These are phyloP conservation scores for Sphaerulina musiva DNA, from an alignment of 2,329 filamentous ascomycete species.

Conservation along the genomic window DNA sequence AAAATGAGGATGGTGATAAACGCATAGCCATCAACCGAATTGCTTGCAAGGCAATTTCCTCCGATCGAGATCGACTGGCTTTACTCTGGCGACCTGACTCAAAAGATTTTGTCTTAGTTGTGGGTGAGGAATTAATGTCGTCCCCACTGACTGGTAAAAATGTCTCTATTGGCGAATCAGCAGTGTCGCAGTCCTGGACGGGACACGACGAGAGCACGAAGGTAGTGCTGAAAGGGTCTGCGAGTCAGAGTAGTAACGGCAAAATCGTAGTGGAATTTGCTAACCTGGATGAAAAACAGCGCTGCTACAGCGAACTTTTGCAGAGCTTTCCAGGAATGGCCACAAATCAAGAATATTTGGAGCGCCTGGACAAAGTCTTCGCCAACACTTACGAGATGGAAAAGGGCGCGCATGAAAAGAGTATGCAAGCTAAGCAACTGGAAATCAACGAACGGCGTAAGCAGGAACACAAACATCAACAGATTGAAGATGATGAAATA, in stretches of 20 bases:
- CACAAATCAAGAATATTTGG: background rate
- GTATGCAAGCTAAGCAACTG: no score
- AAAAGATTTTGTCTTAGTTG: background rate
- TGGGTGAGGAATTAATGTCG: background rate
- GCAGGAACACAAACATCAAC: background rate
- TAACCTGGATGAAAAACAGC: background rate
- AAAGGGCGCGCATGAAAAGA: no score
- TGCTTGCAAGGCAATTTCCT: slow-evolving; percentile 4
- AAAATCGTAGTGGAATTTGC: slow-evolving; percentile 11
- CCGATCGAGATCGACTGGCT: background rate
- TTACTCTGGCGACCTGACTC: slow-evolving; percentile 10
- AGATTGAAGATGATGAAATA: slow-evolving; percentile 11
- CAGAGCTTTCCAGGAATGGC: background rate
- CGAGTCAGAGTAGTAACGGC: slow-evolving; percentile 5
- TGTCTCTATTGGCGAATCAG: slow-evolving; percentile 6
- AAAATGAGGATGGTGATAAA: background rate
- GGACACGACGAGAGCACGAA: background rate
- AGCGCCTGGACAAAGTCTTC: background rate
- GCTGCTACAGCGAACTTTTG: background rate
- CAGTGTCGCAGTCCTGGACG: background rate
- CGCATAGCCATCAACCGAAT: slow-evolving; percentile 6
- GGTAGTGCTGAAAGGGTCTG: slow-evolving; percentile 12
- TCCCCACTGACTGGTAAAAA: no score
- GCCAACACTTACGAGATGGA: background rate
- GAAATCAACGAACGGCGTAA: no score